Evolutionary conservation across 306 rosid species (phyloP), one percentile per base, ranked within the genome.

Genomic region (Alnus glutinosa): DNA sequence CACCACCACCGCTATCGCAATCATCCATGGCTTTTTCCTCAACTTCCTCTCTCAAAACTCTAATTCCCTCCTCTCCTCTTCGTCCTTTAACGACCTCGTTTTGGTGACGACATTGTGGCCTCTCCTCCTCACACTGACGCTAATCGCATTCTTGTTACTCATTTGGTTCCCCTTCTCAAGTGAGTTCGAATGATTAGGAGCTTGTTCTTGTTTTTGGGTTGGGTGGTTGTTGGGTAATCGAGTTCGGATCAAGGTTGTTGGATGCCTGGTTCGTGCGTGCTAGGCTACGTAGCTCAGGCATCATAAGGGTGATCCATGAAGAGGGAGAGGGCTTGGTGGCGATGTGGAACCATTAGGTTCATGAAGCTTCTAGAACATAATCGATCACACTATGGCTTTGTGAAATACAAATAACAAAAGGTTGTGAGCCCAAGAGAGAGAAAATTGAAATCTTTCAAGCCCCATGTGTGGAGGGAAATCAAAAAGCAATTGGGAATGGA

Each of bases 1-100:
- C 59, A 1, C 13, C 97, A 44, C 97, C 59, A 0, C 66, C 97
- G 48, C 97, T 90, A 74, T 89, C 94, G 52, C 68, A 80, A 77
- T 86, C 97, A 78, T 94, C 97, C 98, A 94, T 94, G 12, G 67
- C 87, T 80, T 77, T 80, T 71, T 54, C 83, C 28, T 77, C 80
- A 58, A 14, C 81, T 62, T 51, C 71, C 36, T 64, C 67, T 71
- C 78, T 78, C 61, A 74, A 84, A 86, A 71, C 81, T 88, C 84
- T 74, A 51, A 71, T 44, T 52, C 7, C 68, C 49, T 80, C 32
- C 47, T 63, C 80, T 75, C 79, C 58, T 70, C 49, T 9, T 80
- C 52, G 34, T 57, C 70, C 55, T 75, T 81, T 73, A 84, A 76
- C 75, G 79, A 74, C 83, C 77, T 79, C 82, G 75, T 67, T 57